These are phyloP conservation scores for Umbilicus rupestris DNA, from an alignment of 164 flowering plant genomes.

Conservation along the genomic window DNA sequence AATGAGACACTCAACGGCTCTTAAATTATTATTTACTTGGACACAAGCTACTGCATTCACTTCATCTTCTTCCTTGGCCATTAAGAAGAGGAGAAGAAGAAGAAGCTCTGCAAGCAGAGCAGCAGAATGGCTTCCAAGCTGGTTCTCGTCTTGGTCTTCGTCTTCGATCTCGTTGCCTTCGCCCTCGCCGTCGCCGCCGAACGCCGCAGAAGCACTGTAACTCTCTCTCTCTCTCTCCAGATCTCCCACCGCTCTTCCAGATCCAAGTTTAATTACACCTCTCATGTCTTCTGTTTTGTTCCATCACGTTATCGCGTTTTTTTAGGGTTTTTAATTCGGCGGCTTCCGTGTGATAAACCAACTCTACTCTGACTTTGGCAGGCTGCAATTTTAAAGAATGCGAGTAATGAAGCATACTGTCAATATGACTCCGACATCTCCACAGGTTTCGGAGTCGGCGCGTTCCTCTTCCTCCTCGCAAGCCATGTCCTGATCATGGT, in stretches of 20 bases:
- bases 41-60: too few relatives aligned
- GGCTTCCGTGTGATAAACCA: not conserved
- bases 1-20: too few relatives aligned
- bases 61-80: too few relatives aligned
- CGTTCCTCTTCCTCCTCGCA: slow-evolving; percentile 40
- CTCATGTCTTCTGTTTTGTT: not conserved
- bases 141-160: slow-evolving; percentile 40
- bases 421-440: slow-evolving; percentile 46
- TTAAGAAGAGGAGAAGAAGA: too few relatives aligned
- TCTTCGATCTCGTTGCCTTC: slow-evolving; percentile 71
- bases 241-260: too few relatives aligned
- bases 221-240: not conserved
- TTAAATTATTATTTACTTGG: too few relatives aligned
- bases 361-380: slow-evolving; percentile 13
- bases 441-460: slow-evolving; percentile 51
- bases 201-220: slow-evolving; percentile 45
- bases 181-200: slow-evolving; percentile 78
- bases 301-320: not conserved
- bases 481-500: slow-evolving; percentile 49
- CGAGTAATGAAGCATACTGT: slow-evolving; percentile 22
- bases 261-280: too few relatives aligned
- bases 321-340: not conserved
- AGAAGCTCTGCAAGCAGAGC: not conserved
- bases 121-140: slow-evolving; percentile 45
- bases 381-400: slow-evolving; percentile 22